Evolutionary conservation across 495 filamentous ascomycete species (phyloP).

Genomic region (Annulohypoxylon maeteangense): DNA sequence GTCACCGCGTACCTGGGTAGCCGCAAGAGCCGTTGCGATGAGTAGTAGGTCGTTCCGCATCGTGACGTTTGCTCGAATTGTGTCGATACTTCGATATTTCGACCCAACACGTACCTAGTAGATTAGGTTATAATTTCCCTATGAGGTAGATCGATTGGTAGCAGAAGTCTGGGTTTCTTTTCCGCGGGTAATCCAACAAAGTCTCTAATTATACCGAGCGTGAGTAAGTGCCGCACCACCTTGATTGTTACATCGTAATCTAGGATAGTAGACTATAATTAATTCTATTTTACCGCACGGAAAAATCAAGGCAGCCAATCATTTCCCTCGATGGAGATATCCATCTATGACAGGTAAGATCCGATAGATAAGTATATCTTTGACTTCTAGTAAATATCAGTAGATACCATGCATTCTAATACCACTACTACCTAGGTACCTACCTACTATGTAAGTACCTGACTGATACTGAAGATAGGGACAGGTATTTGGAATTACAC

Average conservation of each 20-base stretch:
- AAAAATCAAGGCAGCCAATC: conserved; percentile 6
- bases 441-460: too few relatives aligned
- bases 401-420: too few relatives aligned
- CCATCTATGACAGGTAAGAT: neutral
- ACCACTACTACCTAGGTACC: too few relatives aligned
- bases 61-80: conserved; percentile 2
- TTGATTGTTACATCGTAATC: conserved; percentile 31
- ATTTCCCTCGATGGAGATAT: neutral
- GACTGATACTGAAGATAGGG: too few relatives aligned
- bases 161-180: neutral
- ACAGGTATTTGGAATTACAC: neutral
- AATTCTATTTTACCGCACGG: conserved; percentile 29
- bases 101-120: too few relatives aligned
- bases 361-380: too few relatives aligned
- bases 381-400: too few relatives aligned
- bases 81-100: neutral
- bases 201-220: conserved; percentile 34
- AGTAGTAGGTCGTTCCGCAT: conserved; percentile 25
- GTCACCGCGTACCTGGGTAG: conserved; percentile 34
- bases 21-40: conserved; percentile 26
- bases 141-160: neutral
- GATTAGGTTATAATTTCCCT: neutral
- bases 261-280: conserved; percentile 27
- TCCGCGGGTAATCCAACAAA: neutral
- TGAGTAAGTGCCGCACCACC: conserved; percentile 26